Percentiles rank a stretch among this genome's conserved stretches.
Evolutionary conservation across 2,329 filamentous ascomycete genomes (phyloP).

Genomic region (Cyphellophora europaea): DNA sequence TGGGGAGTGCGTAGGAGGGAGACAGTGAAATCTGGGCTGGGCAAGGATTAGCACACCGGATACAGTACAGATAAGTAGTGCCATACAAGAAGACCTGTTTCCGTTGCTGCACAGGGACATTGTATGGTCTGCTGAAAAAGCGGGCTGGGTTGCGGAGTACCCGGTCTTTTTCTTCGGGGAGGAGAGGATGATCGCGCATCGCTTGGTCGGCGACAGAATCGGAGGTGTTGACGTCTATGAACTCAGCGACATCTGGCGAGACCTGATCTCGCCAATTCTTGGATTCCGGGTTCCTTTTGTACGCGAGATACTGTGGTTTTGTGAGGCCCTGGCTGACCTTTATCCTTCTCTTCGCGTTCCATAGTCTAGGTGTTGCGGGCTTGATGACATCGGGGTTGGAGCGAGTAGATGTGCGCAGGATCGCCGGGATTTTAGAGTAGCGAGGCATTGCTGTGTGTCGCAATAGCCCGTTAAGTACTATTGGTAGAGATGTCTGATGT

Average conservation of each 20-base stretch:
- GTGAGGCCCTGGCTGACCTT: conserved; percentile 9
- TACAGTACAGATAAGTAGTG: too few relatives aligned
- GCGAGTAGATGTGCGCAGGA: neutral
- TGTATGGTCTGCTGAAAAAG: conserved; percentile 13
- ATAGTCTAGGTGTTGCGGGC: conserved; percentile 10
- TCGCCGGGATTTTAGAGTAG: conserved; percentile 2
- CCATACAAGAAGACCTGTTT: conserved; percentile 42
- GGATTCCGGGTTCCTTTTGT: conserved; percentile 3
- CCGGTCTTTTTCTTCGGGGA: conserved; percentile 1
- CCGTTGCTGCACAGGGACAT: conserved; percentile 21
- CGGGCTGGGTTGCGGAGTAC: conserved; percentile 12
- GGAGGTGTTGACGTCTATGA: too few relatives aligned
- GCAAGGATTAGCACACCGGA: neutral
- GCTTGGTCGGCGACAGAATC: conserved; percentile 4
- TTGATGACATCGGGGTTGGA: neutral
- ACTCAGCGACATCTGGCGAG: conserved; percentile 11
- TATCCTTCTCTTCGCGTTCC: conserved; percentile 18
- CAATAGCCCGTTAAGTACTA: too few relatives aligned
- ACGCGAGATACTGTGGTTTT: neutral
- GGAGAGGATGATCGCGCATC: too few relatives aligned
- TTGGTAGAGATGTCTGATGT: too few relatives aligned
- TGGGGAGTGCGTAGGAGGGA: conserved; percentile 65
- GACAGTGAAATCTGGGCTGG: conserved; percentile 66
- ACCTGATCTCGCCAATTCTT: conserved; percentile 5
- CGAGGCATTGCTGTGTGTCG: too few relatives aligned